Conservation (phyloP, 371 early-diverging fungal genomes). For the Fennellomyces sp. region DNA sequence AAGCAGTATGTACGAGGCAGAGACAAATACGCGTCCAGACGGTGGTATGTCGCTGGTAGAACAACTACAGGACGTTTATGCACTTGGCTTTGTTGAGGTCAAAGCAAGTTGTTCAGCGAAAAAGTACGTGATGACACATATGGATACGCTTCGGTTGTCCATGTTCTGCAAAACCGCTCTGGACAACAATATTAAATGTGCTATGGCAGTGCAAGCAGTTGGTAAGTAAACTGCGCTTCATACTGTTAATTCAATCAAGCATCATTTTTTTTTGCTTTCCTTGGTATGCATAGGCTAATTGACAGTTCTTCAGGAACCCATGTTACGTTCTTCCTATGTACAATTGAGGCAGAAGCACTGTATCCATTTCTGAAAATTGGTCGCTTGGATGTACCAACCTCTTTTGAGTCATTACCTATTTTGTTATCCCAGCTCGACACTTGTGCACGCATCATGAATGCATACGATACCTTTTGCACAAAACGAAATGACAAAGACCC, state of each 20-base stretch:
- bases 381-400: background rate
- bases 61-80: constrained; percentile 8
- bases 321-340: background rate
- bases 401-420: too few relatives aligned
- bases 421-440: background rate
- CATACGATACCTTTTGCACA: background rate
- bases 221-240: constrained; percentile 14
- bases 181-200: constrained; percentile 15
- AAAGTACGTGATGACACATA: constrained; percentile 10
- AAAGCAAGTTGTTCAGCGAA: constrained; percentile 10
- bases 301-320: background rate
- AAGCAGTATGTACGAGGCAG: background rate
- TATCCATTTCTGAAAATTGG: background rate
- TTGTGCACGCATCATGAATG: background rate
- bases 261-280: too few relatives aligned
- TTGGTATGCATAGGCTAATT: background rate
- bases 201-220: constrained; percentile 18
- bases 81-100: constrained; percentile 19
- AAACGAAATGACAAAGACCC: background rate
- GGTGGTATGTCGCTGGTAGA: constrained; percentile 8
- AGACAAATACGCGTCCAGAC: constrained; percentile 3
- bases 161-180: constrained; percentile 22
- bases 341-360: background rate
- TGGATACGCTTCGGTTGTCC: constrained; percentile 15
- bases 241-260: background rate